Base-by-base conservation (phyloP, 2,329 filamentous ascomycete genomes). In the Aspergillus uvarum region DNA sequence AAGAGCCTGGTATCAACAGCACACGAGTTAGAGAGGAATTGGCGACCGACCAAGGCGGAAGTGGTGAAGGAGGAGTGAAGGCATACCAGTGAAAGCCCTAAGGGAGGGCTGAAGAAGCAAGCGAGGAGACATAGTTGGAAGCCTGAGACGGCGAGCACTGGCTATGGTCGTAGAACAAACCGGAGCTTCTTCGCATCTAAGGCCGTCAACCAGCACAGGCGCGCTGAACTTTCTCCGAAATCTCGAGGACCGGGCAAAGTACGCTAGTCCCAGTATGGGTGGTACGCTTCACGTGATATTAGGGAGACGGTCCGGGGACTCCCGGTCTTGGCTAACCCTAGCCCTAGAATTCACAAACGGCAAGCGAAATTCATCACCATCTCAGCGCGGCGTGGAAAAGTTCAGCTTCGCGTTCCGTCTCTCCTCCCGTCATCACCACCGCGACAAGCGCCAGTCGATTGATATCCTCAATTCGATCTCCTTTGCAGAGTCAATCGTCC, bases 111-210 rank as follows among this genome's bases (percentile, higher is more conserved):
- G 81, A 70, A 81, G 74, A 67, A 83, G 78, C 82, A 90, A 79
- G 81, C 87, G 87, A 59, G 86, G 88, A 71, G 88, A 84, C 89
- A 91, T 91, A 67, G 67, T 80, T 78, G 64, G 47, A 54, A 51
- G 11, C n/a, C n/a, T n/a, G 51, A 22, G 51, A 50, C 51, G 14
- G 38, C 14, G 24, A 48, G 26, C 32, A 47, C 47, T 31, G 19
- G n/a, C 53, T 48, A 55, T 48, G 24, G 48, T 50, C 31, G 19
- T 52, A 51, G 24, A 51, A 35, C 47, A 53, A 49, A 42, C 47
- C 58, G 48, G 49, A 12, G 44, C 38, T 22, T 42, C 44, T 44
- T 56, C 48, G 51, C 35, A 44, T 58, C n/a, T 24, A 24, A 51
- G 35, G 35, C 56, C 50, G 22, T 44, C 42, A 47, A 19, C 38